phyloP scores from a whole-genome alignment of 2,329 filamentous ascomycete species.

The Fusarium sp. region DNA sequence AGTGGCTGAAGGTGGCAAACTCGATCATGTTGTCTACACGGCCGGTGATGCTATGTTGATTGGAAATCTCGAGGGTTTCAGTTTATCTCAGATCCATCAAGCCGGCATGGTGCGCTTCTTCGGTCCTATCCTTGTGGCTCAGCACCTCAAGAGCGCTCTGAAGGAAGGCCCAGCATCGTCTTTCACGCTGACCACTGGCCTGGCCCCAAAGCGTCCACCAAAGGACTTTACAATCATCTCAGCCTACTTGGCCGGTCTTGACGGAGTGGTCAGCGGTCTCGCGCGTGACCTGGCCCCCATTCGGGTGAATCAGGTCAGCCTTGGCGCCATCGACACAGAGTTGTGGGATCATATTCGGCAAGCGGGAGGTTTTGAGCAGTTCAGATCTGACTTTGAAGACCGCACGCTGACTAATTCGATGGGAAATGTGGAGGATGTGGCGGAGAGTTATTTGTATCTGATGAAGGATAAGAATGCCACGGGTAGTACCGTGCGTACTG shows the following conservation, averaged over 20 bases:
- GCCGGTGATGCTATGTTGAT: neutral
- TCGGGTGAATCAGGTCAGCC: neutral
- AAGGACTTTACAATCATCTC: neutral
- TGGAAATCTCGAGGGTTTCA: neutral
- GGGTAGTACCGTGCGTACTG: constrained; percentile 1
- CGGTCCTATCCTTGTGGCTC: neutral
- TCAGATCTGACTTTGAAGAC: neutral
- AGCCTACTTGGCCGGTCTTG: neutral
- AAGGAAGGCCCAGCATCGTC: neutral
- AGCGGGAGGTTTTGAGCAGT: neutral
- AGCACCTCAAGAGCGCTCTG: neutral
- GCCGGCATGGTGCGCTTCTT: constrained; percentile 1
- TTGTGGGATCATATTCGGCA: neutral
- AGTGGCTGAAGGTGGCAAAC: neutral
- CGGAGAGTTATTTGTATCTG: neutral
- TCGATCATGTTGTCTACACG: constrained; percentile 4
- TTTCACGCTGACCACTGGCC: neutral
- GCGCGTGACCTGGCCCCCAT: neutral
- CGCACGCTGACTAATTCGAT: neutral
- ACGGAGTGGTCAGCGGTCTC: neutral
- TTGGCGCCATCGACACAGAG: neutral
- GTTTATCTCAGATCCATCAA: neutral
- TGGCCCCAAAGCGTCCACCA: neutral
- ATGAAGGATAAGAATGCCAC: constrained; percentile 13
- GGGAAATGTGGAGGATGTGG: neutral